phyloP scores from a whole-genome alignment of 2,329 filamentous ascomycete species.

The Pseudogymnoascus sp. region DNA sequence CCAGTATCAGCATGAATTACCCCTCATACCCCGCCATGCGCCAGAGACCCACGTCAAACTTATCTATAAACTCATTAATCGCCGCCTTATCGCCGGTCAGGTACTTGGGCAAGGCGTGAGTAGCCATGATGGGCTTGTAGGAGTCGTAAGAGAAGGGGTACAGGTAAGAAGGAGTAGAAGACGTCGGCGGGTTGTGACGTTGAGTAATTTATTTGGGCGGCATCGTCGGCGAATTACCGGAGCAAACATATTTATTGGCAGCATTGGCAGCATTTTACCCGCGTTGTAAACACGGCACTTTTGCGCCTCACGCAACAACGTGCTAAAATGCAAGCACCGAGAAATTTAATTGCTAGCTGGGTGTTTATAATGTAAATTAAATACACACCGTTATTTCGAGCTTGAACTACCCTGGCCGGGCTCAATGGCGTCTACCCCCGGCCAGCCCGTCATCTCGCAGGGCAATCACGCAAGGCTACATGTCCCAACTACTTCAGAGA shows the following conservation, averaged over 20 bases:
- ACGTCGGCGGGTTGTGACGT: background rate
- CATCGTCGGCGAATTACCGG: conserved; percentile 4
- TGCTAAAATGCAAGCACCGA: background rate
- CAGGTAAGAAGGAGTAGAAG: background rate
- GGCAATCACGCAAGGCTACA: background rate
- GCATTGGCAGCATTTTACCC: background rate
- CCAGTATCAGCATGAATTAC: conserved; percentile 20
- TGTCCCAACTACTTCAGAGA: background rate
- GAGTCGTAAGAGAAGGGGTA: background rate
- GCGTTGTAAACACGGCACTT: background rate
- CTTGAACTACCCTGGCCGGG: background rate
- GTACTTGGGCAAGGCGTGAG: conserved; percentile 40
- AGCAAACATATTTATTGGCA: background rate
- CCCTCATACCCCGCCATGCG: conserved; percentile 10
- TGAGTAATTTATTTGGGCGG: background rate
- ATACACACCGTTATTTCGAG: background rate
- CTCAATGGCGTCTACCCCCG: background rate
- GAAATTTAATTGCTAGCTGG: background rate
- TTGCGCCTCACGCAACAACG: background rate
- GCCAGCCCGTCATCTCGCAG: background rate
- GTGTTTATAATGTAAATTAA: background rate
- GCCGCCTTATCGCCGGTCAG: conserved; percentile 71
- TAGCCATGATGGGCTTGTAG: background rate
- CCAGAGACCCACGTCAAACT: conserved; percentile 70
- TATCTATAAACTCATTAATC: conserved; percentile 76